Conservation (phyloP, 352 stramenopile genomes). For the Pelagophyceae sp. region DNA sequence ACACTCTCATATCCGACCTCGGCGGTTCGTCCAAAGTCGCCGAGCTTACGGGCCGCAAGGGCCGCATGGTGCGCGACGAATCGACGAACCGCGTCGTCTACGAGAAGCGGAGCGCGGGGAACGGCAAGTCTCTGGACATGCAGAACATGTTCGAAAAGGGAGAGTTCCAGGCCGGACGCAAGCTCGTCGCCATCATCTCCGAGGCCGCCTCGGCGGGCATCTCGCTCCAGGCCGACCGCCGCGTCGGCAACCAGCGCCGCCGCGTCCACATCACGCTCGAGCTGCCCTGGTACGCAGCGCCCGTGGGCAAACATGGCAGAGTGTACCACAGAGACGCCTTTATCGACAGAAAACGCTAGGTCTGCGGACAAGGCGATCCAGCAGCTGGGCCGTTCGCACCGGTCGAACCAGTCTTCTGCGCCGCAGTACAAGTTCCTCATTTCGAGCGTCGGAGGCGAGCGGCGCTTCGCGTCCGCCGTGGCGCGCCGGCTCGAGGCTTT, state of each 20-base stretch:
- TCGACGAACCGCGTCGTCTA: neutral
- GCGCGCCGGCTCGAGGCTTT: slow-evolving; percentile 41
- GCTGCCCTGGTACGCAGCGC: slow-evolving; percentile 40
- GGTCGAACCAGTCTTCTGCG: slow-evolving; percentile 45
- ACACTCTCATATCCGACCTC: slow-evolving; percentile 56
- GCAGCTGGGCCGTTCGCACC: slow-evolving; percentile 52
- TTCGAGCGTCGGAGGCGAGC: slow-evolving; percentile 41
- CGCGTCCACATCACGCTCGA: slow-evolving; percentile 52
- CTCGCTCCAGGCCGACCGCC: slow-evolving; percentile 37
- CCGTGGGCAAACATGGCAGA: too few relatives aligned
- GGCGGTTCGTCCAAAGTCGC: slow-evolving; percentile 26
- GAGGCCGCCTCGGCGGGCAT: slow-evolving; percentile 47
- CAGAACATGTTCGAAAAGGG: slow-evolving; percentile 37
- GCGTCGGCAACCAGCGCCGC: slow-evolving; percentile 35
- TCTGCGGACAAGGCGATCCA: slow-evolving; percentile 15
- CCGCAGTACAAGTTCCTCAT: slow-evolving; percentile 42
- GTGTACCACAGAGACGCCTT: too few relatives aligned
- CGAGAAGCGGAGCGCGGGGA: neutral
- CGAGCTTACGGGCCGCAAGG: slow-evolving; percentile 39
- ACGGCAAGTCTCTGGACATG: slow-evolving; percentile 6
- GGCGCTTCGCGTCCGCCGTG: slow-evolving; percentile 41
- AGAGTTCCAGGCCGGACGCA: slow-evolving; percentile 40
- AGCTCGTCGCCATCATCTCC: slow-evolving; percentile 49
- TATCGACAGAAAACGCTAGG: too few relatives aligned
- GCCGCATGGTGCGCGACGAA: neutral